A percentile compares a stretch with the other conserved stretches of the same genome.
phyloP scores from a whole-genome alignment of 371 early-diverging fungal species.

The Rhizopus arrhizus region DNA sequence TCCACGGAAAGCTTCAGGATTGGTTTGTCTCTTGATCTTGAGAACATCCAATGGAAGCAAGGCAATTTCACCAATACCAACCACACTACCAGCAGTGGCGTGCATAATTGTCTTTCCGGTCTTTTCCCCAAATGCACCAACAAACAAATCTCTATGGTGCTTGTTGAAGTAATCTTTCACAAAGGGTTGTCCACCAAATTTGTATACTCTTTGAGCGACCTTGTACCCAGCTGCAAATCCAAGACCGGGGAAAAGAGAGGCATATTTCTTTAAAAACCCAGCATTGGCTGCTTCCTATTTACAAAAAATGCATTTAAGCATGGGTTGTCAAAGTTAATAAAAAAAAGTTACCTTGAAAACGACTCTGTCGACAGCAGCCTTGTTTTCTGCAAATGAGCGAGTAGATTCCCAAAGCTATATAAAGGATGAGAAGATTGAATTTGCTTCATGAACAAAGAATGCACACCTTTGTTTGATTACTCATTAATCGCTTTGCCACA shows the following conservation, averaged over 20 bases:
- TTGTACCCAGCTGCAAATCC: conserved; percentile 97
- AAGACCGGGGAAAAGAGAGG: conserved; percentile 95
- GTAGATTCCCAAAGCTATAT: conserved; percentile 66
- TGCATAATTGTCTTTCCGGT: conserved; percentile 95
- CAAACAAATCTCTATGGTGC: conserved; percentile 76
- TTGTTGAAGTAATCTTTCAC: conserved; percentile 90
- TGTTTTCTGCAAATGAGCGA: conserved; percentile 58
- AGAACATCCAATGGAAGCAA: conserved; percentile 94
- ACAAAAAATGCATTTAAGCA: too few relatives aligned
- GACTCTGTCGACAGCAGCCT: conserved; percentile 68
- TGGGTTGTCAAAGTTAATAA: too few relatives aligned
- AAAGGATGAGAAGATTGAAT: too few relatives aligned
- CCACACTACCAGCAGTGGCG: conserved; percentile 94
- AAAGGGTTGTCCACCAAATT: conserved; percentile 98
- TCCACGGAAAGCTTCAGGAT: conserved; percentile 87
- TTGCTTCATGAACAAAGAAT: too few relatives aligned
- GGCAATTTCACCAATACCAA: conserved; percentile 97
- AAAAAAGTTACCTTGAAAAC: conserved; percentile 70
- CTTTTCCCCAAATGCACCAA: conserved; percentile 84
- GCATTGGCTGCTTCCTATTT: conserved; percentile 77
- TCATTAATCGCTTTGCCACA: conserved; percentile 97
- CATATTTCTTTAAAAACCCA: conserved; percentile 76
- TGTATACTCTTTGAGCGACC: conserved; percentile 94
- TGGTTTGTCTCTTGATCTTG: conserved; percentile 97
- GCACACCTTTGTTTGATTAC: conserved; percentile 77